Percentiles rank a stretch among this genome's conserved stretches.
Evolutionary conservation across 2,329 filamentous ascomycete species (phyloP).

Genomic region (Rhytidhysteron rufulum): DNA sequence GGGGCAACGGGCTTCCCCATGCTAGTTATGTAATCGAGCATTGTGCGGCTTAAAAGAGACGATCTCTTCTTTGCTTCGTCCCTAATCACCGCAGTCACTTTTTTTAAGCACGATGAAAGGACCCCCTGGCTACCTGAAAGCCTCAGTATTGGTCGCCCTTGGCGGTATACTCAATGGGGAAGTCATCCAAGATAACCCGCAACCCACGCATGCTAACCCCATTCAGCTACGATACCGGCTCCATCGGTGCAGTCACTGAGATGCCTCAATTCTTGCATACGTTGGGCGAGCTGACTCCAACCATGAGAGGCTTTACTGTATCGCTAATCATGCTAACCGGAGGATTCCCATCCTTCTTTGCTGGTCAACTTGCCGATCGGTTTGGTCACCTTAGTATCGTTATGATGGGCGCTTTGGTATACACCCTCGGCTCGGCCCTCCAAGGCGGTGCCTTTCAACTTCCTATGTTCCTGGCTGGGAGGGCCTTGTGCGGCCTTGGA

Average conservation of each 20-base stretch:
- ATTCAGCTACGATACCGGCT: conserved; percentile 45
- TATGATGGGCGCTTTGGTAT: conserved; percentile 49
- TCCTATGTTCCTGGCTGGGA: conserved; percentile 51
- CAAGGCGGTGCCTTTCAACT: conserved; percentile 48
- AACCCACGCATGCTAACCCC: neutral
- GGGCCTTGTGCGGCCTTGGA: conserved; percentile 53
- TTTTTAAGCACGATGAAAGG: conserved; percentile 1
- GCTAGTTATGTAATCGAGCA: no score
- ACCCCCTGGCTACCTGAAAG: conserved; percentile 7
- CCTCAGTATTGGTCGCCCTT: conserved; percentile 8
- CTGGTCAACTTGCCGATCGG: conserved; percentile 53
- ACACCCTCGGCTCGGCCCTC: conserved; percentile 50
- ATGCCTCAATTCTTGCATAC: conserved; percentile 52
- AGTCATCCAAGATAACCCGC: neutral
- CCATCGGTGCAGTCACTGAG: conserved; percentile 55
- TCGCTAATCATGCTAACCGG: conserved; percentile 56
- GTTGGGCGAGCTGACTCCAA: conserved; percentile 50
- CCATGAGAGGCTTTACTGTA: conserved; percentile 54
- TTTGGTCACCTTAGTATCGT: conserved; percentile 49
- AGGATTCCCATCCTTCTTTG: conserved; percentile 51
- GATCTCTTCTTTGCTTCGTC: no score
- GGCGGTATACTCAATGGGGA: conserved; percentile 15
- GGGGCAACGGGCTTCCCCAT: no score
- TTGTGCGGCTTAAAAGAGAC: no score
- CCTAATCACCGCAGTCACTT: no score